Base-by-base conservation (phyloP, 2,329 filamentous ascomycete species). In the Epichloe hybrida region DNA sequence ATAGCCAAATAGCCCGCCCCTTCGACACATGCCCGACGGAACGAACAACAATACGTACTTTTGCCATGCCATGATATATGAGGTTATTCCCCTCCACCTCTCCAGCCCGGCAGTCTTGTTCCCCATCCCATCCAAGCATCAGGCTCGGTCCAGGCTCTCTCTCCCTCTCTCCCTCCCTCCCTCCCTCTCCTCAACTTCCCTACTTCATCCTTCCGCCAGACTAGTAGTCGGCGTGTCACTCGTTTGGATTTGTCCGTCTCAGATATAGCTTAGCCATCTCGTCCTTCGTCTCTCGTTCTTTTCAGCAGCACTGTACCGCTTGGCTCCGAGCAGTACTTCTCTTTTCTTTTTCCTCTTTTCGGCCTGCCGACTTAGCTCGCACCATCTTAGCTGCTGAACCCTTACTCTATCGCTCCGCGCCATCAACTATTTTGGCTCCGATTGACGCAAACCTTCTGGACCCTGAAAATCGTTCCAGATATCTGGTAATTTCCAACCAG, bases 161-260 rank as follows among this genome's bases (percentile, higher is more conserved):
- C 35, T 36, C 23, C 40, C 35, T 36, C 23, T 34, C 21, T 17
- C 23, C 2, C 11, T 40, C n/a, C 8, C 27, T 9, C n/a, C 7
- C 20, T 42, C 9, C 39, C 20, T n/a, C 13, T 39, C 23, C 38
- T 34, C n/a, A n/a, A 23, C 39, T 21, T 23, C 27, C 42, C 5
- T 45, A 13, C 38, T n/a, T 39, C 11, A 41, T 44, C 20, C 38
- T 49, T 27, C 20, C 49, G 52, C 34, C 46, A 37, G 49, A 49
- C 46, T 20, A 4, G 8, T 13, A 39, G 46, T 51, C 34, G 50
- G 49, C 52, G 45, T 53, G 49, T 42, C 52, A 51, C 39, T 53
- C 49, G 27, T 46, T 53, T 51, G 11, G 13, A 27, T 42, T n/a
- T 23, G 20, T 37, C 23, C 44, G 34, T 20, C 38, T 42, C n/a